A percentile compares a stretch with the other conserved stretches of the same genome.
phyloP scores from a whole-genome alignment of 2,329 filamentous ascomycete species.

The Aureobasidium pullulans region DNA sequence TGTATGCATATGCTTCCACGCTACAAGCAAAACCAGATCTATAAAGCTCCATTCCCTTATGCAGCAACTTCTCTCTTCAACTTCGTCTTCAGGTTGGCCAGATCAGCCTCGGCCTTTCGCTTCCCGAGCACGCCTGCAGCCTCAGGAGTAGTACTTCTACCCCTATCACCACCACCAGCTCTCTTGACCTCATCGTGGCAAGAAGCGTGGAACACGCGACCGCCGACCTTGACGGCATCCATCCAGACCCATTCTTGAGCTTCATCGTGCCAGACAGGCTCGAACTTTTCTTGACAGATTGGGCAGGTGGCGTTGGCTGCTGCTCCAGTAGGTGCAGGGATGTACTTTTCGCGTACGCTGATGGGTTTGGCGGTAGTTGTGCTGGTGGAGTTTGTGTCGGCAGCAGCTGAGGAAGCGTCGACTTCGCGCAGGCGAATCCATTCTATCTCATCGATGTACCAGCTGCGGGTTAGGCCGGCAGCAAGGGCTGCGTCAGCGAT shows the following conservation, averaged over 20 bases:
- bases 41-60: neutral
- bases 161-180: constrained; percentile 18
- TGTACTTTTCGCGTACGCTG: constrained; percentile 60
- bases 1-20: neutral
- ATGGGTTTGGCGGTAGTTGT: constrained; percentile 31
- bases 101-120: constrained; percentile 26
- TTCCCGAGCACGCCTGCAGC: constrained; percentile 23
- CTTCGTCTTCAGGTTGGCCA: constrained; percentile 1
- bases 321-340: constrained; percentile 64
- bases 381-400: constrained; percentile 27
- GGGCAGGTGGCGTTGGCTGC: constrained; percentile 72
- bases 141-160: constrained; percentile 29
- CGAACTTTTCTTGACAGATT: constrained; percentile 92
- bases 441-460: constrained; percentile 88
- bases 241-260: constrained; percentile 97
- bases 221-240: constrained; percentile 72
- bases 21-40: neutral
- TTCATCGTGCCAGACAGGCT: constrained; percentile 85
- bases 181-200: constrained; percentile 63
- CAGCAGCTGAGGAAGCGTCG: constrained; percentile 50
- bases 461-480: constrained; percentile 82
- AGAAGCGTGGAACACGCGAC: constrained; percentile 78
- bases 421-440: constrained; percentile 83
- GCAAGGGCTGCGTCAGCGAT: constrained; percentile 73
- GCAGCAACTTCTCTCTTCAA: constrained; percentile 12